These are phyloP conservation scores for Vaccinium darrowii DNA, from an alignment of 148 eudicot genomes.

Conservation along the genomic window DNA sequence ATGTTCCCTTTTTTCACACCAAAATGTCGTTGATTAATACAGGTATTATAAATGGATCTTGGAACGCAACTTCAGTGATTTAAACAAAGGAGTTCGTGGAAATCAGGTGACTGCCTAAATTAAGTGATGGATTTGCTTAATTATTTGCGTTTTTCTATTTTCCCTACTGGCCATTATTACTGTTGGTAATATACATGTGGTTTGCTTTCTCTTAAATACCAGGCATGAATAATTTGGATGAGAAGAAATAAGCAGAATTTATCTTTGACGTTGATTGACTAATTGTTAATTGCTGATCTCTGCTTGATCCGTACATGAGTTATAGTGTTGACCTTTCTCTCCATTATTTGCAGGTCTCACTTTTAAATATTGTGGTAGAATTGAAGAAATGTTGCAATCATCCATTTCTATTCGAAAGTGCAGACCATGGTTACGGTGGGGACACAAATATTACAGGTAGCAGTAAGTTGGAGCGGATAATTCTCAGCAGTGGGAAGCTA, in stretches of 20 bases:
- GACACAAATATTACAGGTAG: conserved; percentile 66
- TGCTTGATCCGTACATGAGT: neutral
- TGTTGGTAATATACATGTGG: neutral
- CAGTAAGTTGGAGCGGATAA: conserved; percentile 83
- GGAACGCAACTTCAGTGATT: conserved; percentile 96
- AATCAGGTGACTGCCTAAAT: conserved; percentile 68
- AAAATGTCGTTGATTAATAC: conserved; percentile 11
- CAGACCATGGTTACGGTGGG: conserved; percentile 99
- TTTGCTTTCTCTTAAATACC: conserved; percentile 8
- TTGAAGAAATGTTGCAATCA: conserved; percentile 99
- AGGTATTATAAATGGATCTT: conserved; percentile 99
- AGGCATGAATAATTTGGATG: neutral
- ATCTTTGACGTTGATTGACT: neutral
- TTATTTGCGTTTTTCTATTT: neutral
- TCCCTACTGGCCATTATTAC: neutral
- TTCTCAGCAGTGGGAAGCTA: conserved; percentile 92
- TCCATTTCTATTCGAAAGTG: conserved; percentile 98
- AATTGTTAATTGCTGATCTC: conserved; percentile 6
- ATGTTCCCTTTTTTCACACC: conserved; percentile 3
- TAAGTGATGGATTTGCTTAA: neutral
- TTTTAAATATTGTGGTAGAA: conserved; percentile 97
- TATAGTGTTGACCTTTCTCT: conserved; percentile 4
- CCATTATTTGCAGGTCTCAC: conserved; percentile 72
- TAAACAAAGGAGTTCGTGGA: conserved; percentile 98
- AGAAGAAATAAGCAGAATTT: neutral